phyloP scores from a whole-genome alignment of 148 eudicot genomes.

The Arbutus unedo region DNA sequence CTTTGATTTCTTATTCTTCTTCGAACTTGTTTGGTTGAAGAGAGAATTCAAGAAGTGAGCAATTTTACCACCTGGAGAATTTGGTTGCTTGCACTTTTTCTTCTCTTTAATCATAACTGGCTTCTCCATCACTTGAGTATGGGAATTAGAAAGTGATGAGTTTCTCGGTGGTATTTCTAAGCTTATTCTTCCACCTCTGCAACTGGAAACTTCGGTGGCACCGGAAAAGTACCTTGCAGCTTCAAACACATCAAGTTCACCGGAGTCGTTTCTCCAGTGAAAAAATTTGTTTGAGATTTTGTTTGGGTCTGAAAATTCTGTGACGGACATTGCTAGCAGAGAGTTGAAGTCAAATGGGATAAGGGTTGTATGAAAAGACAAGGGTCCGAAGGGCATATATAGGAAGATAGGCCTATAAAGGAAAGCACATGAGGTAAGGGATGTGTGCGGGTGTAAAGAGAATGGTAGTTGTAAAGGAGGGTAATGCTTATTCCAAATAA shows the following conservation, averaged over 20 bases:
- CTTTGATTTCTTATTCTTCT: constrained; percentile 62
- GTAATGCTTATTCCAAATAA: no score
- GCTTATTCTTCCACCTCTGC: constrained; percentile 53
- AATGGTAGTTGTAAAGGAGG: constrained; percentile 1
- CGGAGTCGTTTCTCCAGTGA: constrained; percentile 58
- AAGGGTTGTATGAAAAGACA: neutral
- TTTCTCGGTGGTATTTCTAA: constrained; percentile 54
- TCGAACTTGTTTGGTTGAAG: constrained; percentile 59
- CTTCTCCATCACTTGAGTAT: constrained; percentile 16
- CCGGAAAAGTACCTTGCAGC: constrained; percentile 67
- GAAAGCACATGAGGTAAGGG: constrained; percentile 9
- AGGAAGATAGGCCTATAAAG: constrained; percentile 2
- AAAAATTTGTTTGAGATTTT: constrained; percentile 37
- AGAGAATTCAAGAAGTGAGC: constrained; percentile 75
- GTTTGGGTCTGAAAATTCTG: constrained; percentile 23
- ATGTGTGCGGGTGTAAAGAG: constrained; percentile 12
- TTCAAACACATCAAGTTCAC: constrained; percentile 81
- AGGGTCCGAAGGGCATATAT: neutral
- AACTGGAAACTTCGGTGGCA: constrained; percentile 27
- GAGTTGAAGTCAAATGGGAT: constrained; percentile 6
- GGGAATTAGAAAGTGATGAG: constrained; percentile 15
- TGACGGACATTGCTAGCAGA: constrained; percentile 44
- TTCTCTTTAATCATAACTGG: constrained; percentile 26
- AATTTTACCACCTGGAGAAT: constrained; percentile 85
- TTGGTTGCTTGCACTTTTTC: constrained; percentile 72